Base-by-base conservation (phyloP, 768 basidiomycete species). In the Naganishia kalamii region DNA sequence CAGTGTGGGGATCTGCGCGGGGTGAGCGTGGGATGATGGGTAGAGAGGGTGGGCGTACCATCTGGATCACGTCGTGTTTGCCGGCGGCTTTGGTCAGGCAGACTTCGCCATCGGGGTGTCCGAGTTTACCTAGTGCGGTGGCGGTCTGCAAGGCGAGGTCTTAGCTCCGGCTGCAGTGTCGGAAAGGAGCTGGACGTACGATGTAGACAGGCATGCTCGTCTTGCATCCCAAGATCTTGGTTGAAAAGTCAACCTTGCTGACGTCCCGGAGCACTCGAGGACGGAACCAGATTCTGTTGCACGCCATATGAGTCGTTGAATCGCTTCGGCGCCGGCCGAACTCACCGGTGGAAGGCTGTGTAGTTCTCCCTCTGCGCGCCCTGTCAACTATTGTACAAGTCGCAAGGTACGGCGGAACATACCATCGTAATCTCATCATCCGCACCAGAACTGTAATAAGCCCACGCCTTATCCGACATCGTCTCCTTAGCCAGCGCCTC, bases 21-120 rank as follows among this genome's bases (percentile, higher is more conserved):
- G 29, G 30, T 6, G 59, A 54, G 30, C 8, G 21, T n/a, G 23
- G 32, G 23, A 2, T 19, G 25, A 19, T n/a, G 41, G 33, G 33
- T 46, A 4, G 32, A 37, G 12, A 15, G 21, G 35, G 10, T 15
- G 17, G 33, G 69, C 77, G 27, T 27, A 85, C 86, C 87, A 88
- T 88, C 68, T 88, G 88, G 57, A 88, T 88, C 51, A 88, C 78
- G 10, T 83, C 84, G 65, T 86, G 85, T 73, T 89, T 89, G 0
- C 84, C 91, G 0, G 90, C 94, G 0, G 92, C 92, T 70, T 87
- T 82, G 1, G 94, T 97, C 27, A 98, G 76, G 71, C 88, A 90
- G 21, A 94, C 82, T 79, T 98, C 94, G 10, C 94, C 94, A 66
- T 96, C 90, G 0, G 92, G 91, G 74, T 98, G 92, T 1, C 94